Percentiles rank a stretch among this genome's conserved stretches.
phyloP scores from a whole-genome alignment of 257 asterid species.

The Henckelia pumila region DNA sequence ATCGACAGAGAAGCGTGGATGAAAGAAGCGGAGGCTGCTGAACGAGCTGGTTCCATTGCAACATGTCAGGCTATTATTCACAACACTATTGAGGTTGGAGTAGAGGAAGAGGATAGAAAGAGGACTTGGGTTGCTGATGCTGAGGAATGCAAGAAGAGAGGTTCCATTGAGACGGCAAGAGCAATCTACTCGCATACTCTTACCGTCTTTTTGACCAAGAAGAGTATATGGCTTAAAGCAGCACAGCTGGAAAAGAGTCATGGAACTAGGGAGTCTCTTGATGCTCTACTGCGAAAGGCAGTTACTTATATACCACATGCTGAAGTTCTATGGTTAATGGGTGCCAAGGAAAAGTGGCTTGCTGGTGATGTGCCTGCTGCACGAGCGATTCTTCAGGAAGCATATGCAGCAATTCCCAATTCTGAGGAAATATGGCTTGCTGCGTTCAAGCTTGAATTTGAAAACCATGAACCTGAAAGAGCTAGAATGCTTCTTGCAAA shows the following conservation, averaged over 20 bases:
- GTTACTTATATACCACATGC: conserved; percentile 89
- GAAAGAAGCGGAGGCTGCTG: conserved; percentile 96
- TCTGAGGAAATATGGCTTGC: conserved; percentile 98
- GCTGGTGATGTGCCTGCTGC: conserved; percentile 97
- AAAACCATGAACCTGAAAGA: conserved; percentile 89
- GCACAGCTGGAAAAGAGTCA: conserved; percentile 97
- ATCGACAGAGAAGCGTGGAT: conserved; percentile 92
- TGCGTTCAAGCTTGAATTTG: conserved; percentile 97
- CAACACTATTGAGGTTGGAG: conserved; percentile 78
- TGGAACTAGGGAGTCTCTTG: conserved; percentile 82
- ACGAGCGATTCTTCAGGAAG: conserved; percentile 88
- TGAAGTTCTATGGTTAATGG: conserved; percentile 92
- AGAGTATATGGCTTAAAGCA: conserved; percentile 98
- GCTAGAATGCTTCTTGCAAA: conserved; percentile 86
- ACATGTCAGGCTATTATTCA: conserved; percentile 85
- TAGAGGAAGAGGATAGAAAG: conserved; percentile 93
- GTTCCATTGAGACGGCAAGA: conserved; percentile 89
- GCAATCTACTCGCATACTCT: conserved; percentile 83
- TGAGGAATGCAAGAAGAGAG: conserved; percentile 89
- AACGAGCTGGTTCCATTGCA: conserved; percentile 80
- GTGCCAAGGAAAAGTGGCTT: conserved; percentile 98
- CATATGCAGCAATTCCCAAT: conserved; percentile 92
- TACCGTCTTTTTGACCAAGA: conserved; percentile 74
- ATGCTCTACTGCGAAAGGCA: conserved; percentile 75
- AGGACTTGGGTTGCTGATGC: conserved; percentile 99